Evolutionary conservation across 2,329 filamentous ascomycete species (phyloP).

Genomic region (Fusarium sacchari): DNA sequence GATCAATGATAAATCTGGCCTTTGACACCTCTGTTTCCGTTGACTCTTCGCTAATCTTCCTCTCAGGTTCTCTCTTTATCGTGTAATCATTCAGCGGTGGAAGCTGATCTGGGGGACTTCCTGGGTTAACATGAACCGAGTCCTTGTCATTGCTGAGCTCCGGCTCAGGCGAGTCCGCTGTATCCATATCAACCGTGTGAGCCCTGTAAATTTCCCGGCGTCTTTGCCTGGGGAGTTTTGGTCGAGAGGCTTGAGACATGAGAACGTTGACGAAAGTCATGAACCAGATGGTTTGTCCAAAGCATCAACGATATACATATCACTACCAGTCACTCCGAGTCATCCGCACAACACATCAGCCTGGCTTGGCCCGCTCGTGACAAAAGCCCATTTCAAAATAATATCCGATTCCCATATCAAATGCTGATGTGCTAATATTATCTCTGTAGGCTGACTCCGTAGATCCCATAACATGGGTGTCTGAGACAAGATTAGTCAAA

Average conservation of each 20-base stretch:
- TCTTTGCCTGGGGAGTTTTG: conserved; percentile 6
- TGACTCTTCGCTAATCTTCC: conserved; percentile 1
- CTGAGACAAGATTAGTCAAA: conserved; percentile 34
- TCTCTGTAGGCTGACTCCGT: conserved; percentile 24
- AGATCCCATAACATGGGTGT: conserved; percentile 13
- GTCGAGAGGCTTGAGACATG: conserved; percentile 33
- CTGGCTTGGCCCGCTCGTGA: conserved; percentile 30
- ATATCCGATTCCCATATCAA: conserved; percentile 2
- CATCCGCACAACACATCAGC: conserved; percentile 26
- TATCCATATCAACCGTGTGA: conserved; percentile 30
- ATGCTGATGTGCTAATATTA: conserved; percentile 9
- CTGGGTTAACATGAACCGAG: conserved; percentile 44
- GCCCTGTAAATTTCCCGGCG: conserved; percentile 23
- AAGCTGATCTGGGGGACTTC: conserved; percentile 39
- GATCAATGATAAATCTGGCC: conserved; percentile 48
- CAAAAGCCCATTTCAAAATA: conserved; percentile 1
- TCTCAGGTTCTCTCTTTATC: conserved; percentile 1
- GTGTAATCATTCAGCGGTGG: conserved; percentile 34
- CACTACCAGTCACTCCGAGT: conserved; percentile 14
- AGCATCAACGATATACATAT: background rate
- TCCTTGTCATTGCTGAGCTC: conserved; percentile 38
- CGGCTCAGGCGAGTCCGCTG: conserved; percentile 5
- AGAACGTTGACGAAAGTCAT: background rate
- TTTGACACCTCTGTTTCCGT: background rate
- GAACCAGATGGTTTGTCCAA: background rate